phyloP scores from a whole-genome alignment of 2,329 filamentous ascomycete genomes.

The Helotiales sp. region DNA sequence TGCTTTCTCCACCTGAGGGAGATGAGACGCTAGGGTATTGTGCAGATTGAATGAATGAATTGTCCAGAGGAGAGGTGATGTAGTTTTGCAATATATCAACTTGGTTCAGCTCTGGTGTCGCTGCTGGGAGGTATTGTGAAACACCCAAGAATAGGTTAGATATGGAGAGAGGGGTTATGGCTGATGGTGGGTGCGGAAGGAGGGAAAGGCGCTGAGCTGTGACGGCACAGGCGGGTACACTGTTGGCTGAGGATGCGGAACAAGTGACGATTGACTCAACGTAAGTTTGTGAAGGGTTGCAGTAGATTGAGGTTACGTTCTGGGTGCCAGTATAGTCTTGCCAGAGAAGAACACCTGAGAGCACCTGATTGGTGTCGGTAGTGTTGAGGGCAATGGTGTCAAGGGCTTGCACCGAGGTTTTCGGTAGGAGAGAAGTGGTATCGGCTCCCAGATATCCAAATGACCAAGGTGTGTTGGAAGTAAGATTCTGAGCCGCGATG shows the following conservation, averaged over 20 bases:
- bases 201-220: conserved; percentile 22
- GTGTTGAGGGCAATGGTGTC: conserved; percentile 17
- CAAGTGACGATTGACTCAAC: conserved; percentile 23
- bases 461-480: conserved; percentile 17
- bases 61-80: conserved; percentile 16
- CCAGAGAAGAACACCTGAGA: conserved; percentile 22
- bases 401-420: conserved; percentile 15
- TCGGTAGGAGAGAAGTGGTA: conserved; percentile 13
- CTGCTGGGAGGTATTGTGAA: conserved; percentile 13
- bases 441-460: conserved; percentile 26
- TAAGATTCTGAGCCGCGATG: conserved; percentile 16
- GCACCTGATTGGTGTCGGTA: conserved; percentile 1
- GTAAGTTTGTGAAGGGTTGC: conserved; percentile 23
- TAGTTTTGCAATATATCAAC: conserved; percentile 26
- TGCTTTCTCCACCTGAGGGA: conserved; percentile 5
- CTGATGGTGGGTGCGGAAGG: conserved; percentile 9
- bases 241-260: conserved; percentile 1
- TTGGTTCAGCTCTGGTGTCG: conserved; percentile 10
- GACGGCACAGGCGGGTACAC: conserved; percentile 14
- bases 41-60: conserved; percentile 21
- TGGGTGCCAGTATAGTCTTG: conserved; percentile 25
- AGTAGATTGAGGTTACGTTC: conserved; percentile 27
- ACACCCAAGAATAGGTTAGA: conserved; percentile 12
- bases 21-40: conserved; percentile 5
- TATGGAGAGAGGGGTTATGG: conserved; percentile 21